Conservation (phyloP, 371 early-diverging fungal species). For the Apophysomyces elegans region DNA sequence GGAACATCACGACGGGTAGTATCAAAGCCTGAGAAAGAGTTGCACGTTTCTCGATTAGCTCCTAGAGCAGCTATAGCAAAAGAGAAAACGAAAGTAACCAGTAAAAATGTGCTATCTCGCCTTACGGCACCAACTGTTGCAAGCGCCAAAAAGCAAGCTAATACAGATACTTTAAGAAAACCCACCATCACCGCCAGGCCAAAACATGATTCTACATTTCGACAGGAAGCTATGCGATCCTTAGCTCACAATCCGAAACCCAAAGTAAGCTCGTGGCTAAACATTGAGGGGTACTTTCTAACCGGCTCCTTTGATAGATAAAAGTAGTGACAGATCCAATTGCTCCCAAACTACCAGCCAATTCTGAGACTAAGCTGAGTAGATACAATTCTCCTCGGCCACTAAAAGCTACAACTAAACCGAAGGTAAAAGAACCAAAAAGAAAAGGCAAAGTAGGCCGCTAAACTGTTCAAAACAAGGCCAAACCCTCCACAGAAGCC, state of each 20-base stretch:
- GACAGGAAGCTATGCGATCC: not conserved
- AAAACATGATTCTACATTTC: not conserved
- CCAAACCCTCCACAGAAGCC: slow-evolving; percentile 3
- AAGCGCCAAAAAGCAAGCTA: not conserved
- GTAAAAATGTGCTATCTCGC: not conserved
- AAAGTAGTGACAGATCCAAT: too few species aligned
- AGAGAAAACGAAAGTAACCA: not conserved
- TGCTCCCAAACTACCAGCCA: not conserved
- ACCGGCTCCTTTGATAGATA: too few species aligned
- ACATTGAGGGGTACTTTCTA: too few species aligned
- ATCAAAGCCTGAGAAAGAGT: not conserved
- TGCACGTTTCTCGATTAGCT: not conserved
- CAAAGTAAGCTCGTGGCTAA: not conserved
- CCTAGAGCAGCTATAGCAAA: not conserved
- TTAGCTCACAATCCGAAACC: not conserved
- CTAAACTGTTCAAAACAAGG: not conserved
- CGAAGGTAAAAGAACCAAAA: not conserved
- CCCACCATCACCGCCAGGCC: not conserved
- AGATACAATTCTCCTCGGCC: not conserved
- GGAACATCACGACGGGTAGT: not conserved
- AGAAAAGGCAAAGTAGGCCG: not conserved
- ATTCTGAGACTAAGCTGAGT: too few species aligned
- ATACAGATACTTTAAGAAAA: not conserved
- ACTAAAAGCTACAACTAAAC: not conserved
- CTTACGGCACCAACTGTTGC: slow-evolving; percentile 3